phyloP scores from a whole-genome alignment of 2,329 filamentous ascomycete genomes.

The Penicillium sp. region DNA sequence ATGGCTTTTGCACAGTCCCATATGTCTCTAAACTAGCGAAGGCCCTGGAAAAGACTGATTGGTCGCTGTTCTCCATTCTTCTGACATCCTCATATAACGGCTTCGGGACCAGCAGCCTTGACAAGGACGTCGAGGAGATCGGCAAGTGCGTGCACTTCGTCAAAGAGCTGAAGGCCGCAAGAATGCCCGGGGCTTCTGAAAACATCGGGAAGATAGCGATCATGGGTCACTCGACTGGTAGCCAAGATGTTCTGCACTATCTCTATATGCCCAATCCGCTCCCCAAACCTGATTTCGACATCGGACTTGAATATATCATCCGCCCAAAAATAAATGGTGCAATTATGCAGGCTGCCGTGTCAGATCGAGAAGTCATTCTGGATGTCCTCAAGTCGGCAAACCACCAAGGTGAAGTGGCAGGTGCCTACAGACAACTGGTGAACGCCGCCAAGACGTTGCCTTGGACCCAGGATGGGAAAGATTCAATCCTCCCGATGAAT shows the following conservation, averaged over 20 bases:
- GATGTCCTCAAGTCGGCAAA: slow-evolving; percentile 17
- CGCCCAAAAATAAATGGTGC: slow-evolving; percentile 61
- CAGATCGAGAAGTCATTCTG: slow-evolving; percentile 63
- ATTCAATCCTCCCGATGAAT: slow-evolving; percentile 30
- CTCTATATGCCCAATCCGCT: slow-evolving; percentile 42
- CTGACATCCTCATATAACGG: slow-evolving; percentile 49
- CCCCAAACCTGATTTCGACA: slow-evolving; percentile 22
- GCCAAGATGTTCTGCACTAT: slow-evolving; percentile 64
- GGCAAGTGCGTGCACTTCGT: slow-evolving; percentile 49
- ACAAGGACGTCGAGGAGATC: slow-evolving; percentile 51
- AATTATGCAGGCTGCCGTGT: slow-evolving; percentile 74
- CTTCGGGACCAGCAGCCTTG: slow-evolving; percentile 51
- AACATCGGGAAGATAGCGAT: slow-evolving; percentile 52
- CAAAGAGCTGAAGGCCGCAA: slow-evolving; percentile 27
- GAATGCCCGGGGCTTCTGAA: slow-evolving; percentile 5
- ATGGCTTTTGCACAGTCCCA: slow-evolving; percentile 51
- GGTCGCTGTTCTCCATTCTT: slow-evolving; percentile 49
- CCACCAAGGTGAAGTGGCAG: slow-evolving; percentile 15
- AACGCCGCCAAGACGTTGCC: slow-evolving; percentile 26
- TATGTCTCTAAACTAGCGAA: slow-evolving; percentile 49
- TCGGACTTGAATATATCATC: slow-evolving; percentile 27
- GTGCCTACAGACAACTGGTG: slow-evolving; percentile 31
- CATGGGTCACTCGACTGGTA: slow-evolving; percentile 65
- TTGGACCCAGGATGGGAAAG: slow-evolving; percentile 20
- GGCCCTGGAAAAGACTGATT: slow-evolving; percentile 44